Evolutionary conservation across 352 stramenopile species (phyloP).

Genomic region (Saprolegnia parasitica): DNA sequence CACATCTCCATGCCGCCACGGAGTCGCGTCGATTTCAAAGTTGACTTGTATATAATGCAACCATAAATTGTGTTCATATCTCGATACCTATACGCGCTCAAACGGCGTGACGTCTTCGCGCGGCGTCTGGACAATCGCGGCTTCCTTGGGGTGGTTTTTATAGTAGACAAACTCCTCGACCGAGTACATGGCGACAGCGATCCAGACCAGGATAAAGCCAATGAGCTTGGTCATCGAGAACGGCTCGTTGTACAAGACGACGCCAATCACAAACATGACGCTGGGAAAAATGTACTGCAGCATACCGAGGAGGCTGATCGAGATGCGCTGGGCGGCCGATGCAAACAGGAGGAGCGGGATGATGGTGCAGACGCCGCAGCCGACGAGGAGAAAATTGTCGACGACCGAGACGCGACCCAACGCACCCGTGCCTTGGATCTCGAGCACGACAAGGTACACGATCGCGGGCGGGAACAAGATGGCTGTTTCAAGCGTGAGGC

Average conservation of each 20-base stretch:
- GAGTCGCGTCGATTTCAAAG: not conserved
- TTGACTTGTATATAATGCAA: not conserved
- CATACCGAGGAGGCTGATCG: slow-evolving; percentile 19
- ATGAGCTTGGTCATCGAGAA: slow-evolving; percentile 22
- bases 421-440: slow-evolving; percentile 1
- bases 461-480: slow-evolving; percentile 21
- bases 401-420: slow-evolving; percentile 13
- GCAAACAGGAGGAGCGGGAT: slow-evolving; percentile 19
- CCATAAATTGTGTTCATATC: no score
- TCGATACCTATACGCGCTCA: not conserved
- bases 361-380: slow-evolving; percentile 18
- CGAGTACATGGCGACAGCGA: slow-evolving; percentile 18
- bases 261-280: slow-evolving; percentile 22
- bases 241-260: slow-evolving; percentile 19
- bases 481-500: slow-evolving; percentile 14
- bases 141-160: slow-evolving; percentile 13
- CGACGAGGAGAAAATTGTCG: slow-evolving; percentile 11
- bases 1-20: no score
- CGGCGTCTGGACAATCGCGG: not conserved
- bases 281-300: slow-evolving; percentile 23
- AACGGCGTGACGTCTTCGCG: not conserved
- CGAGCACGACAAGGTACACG: slow-evolving; percentile 12
- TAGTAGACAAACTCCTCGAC: slow-evolving; percentile 9
- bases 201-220: slow-evolving; percentile 26
- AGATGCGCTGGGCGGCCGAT: slow-evolving; percentile 19